Percentiles rank a stretch among this genome's conserved stretches.
Evolutionary conservation across 2,329 filamentous ascomycete species (phyloP).

Genomic region (Cladosporium sp.): DNA sequence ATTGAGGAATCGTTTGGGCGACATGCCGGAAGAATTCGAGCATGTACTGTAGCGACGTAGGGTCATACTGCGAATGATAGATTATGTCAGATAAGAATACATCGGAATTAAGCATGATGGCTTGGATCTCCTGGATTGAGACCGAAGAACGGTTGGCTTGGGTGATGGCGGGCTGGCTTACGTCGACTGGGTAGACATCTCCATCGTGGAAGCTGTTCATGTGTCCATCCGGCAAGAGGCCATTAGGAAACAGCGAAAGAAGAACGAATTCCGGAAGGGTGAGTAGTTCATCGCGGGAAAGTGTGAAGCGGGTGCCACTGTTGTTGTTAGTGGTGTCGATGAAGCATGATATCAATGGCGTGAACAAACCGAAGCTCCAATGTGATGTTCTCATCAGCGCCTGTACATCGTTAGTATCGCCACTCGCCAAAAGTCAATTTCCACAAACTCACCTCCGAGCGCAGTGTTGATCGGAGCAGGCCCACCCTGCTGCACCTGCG

Average conservation of each 20-base stretch:
- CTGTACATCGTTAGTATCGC: conserved; percentile 28
- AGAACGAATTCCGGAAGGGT: conserved; percentile 96
- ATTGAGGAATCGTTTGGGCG: conserved; percentile 89
- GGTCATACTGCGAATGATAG: conserved; percentile 75
- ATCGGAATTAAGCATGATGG: conserved; percentile 39
- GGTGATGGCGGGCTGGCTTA: conserved; percentile 49
- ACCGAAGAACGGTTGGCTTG: conserved; percentile 27
- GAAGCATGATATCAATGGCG: too few relatives aligned
- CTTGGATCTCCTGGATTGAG: conserved; percentile 35
- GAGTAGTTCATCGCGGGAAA: conserved; percentile 89
- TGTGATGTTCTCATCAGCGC: conserved; percentile 87
- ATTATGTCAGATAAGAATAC: conserved; percentile 54
- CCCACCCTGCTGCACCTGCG: conserved; percentile 92
- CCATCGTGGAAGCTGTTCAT: conserved; percentile 89
- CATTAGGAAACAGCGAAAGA: conserved; percentile 95
- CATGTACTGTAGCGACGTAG: conserved; percentile 96
- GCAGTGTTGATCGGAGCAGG: conserved; percentile 74
- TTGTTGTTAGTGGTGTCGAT: conserved; percentile 27
- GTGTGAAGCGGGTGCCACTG: conserved; percentile 87
- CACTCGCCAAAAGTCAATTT: not conserved
- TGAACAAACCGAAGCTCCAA: conserved; percentile 78
- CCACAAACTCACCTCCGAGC: conserved; percentile 61
- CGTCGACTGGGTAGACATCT: conserved; percentile 95
- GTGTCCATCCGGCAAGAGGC: conserved; percentile 93
- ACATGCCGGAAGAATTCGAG: conserved; percentile 96